A percentile compares a stretch with the other conserved stretches of the same genome.
Evolutionary conservation across 345 rosid genomes (phyloP).

Genomic region (Nasturtium officinale): DNA sequence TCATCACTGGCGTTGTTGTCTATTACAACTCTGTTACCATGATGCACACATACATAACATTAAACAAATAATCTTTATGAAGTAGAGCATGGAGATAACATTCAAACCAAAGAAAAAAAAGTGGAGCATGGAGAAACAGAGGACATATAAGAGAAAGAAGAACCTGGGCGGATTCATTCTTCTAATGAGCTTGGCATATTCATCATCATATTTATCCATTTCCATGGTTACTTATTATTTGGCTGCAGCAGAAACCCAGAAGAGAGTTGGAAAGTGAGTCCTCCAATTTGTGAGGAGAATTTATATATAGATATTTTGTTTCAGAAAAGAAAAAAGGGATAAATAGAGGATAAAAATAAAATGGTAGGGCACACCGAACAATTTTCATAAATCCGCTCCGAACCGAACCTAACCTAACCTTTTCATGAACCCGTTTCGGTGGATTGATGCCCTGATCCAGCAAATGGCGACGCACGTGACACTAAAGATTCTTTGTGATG

Average conservation of each 20-base stretch:
- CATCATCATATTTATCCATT: constrained; percentile 77
- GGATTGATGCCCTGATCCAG: constrained; percentile 26
- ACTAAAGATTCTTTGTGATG: constrained; percentile 27
- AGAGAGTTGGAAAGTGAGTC: constrained; percentile 4
- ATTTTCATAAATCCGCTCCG: no score
- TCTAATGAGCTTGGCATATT: constrained; percentile 80
- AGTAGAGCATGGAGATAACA: constrained; percentile 11
- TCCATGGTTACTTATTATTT: background rate
- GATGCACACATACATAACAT: constrained; percentile 8
- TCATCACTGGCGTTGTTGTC: constrained; percentile 66
- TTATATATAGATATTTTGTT: background rate
- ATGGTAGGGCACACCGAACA: constrained; percentile 4
- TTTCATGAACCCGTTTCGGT: background rate
- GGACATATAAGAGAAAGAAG: background rate
- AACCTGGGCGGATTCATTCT: constrained; percentile 93
- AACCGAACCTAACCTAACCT: no score
- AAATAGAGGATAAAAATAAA: constrained; percentile 19
- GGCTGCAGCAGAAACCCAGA: background rate
- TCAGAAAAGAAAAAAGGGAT: background rate
- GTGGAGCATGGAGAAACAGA: constrained; percentile 3
- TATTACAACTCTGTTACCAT: constrained; percentile 69
- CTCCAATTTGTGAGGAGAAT: constrained; percentile 13
- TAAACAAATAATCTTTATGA: background rate
- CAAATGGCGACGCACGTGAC: constrained; percentile 29
- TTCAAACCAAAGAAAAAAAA: no score